These are phyloP conservation scores for Talaromyces ruber DNA, from an alignment of 495 filamentous ascomycete genomes.

Conservation along the genomic window DNA sequence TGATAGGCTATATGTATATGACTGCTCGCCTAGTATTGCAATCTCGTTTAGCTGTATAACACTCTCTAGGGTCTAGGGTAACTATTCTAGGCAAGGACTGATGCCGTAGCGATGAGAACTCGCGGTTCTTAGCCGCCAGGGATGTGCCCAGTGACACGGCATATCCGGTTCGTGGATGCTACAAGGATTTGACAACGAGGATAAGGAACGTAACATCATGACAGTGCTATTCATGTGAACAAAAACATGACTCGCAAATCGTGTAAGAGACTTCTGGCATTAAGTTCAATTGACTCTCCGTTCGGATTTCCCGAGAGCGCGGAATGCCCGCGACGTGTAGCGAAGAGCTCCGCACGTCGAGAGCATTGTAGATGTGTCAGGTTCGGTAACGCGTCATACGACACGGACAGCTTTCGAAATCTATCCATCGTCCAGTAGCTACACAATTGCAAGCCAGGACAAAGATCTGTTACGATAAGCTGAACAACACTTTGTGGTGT, in stretches of 20 bases:
- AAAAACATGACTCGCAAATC: not conserved
- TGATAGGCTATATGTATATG: no score
- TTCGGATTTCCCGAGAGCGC: not conserved
- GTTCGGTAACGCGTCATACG: not conserved
- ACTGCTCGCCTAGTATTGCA: no score
- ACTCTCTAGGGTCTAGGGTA: no score
- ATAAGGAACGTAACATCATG: not conserved
- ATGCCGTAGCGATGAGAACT: not conserved
- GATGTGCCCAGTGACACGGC: not conserved
- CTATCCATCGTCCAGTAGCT: not conserved
- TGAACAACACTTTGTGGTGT: not conserved
- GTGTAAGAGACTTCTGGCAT: not conserved
- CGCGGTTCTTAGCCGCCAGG: not conserved
- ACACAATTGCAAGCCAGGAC: not conserved
- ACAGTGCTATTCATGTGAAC: not conserved
- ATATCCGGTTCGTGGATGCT: not conserved
- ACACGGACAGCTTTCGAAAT: not conserved
- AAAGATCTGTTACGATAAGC: not conserved
- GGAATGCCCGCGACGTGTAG: not conserved
- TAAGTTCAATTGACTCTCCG: not conserved
- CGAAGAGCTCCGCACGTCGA: no score
- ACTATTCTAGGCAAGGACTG: no score
- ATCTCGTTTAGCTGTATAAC: no score
- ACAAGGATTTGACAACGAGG: not conserved
- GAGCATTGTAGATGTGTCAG: no score